phyloP scores from a whole-genome alignment of 768 basidiomycete genomes.

The Mycena rosella region DNA sequence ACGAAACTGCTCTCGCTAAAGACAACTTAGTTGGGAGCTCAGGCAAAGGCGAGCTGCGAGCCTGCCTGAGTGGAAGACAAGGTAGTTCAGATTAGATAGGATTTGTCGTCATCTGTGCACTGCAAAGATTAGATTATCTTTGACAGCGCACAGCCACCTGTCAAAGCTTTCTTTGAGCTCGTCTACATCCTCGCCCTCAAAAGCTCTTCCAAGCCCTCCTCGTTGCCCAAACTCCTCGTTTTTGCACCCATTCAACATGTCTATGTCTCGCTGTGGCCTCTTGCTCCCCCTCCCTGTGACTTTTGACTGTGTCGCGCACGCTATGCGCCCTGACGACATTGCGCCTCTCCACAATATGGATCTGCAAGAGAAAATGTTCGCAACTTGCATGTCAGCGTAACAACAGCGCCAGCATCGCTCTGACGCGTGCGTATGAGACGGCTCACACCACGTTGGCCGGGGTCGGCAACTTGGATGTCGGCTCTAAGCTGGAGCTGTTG shows the following conservation, averaged over 20 bases:
- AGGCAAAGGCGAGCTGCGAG: too few relatives aligned
- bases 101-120: too few relatives aligned
- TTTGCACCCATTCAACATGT: background rate
- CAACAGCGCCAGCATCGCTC: constrained; percentile 17
- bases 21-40: too few relatives aligned
- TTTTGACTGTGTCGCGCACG: constrained; percentile 13
- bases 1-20: too few relatives aligned
- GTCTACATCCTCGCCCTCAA: too few relatives aligned
- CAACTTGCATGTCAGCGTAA: background rate
- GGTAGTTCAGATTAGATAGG: too few relatives aligned
- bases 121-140: too few relatives aligned
- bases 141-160: too few relatives aligned
- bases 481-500: background rate
- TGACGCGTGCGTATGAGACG: background rate
- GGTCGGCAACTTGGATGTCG: constrained; percentile 3
- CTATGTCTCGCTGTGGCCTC: background rate
- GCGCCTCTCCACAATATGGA: background rate
- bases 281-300: constrained; percentile 1
- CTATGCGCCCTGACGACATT: background rate
- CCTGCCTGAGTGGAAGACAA: too few relatives aligned
- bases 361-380: background rate
- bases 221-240: background rate
- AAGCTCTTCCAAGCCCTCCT: too few relatives aligned
- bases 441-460: background rate
- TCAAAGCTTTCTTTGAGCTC: too few relatives aligned